Base-by-base conservation (phyloP, 2,329 filamentous ascomycete species). In the Ophiostoma quercus region DNA sequence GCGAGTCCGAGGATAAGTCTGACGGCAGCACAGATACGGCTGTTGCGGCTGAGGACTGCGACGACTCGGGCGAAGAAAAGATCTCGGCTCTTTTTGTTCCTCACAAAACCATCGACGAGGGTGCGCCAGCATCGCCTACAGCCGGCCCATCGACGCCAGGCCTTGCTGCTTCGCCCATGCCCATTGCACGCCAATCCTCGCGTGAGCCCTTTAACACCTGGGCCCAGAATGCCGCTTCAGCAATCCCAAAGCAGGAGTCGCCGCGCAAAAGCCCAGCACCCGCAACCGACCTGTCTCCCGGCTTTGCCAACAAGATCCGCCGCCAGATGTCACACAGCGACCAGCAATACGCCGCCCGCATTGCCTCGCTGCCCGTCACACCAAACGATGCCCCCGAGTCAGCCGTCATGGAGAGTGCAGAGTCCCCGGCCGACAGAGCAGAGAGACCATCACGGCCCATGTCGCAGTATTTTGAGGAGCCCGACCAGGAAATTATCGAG, bases 41-140 rank as follows among this genome's bases (percentile, higher is more conserved):
- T 67, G 79, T 80, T 67, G 78, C 76, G 66, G 77, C 78, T 67
- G 82, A 84, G 72, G 83, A 86, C 65, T 82, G 80, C 22, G 85
- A 87, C 57, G 85, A 87, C 70, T 93, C 90, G 16, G 90, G 91
- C 71, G 88, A 91, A 77, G 92, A 95, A 78, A 92, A 94, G 78
- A 93, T 95, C 72, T 92, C 90, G n/a, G 92, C 92, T 32, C 84
- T 93, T 57, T 95, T 95, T 77, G 84, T 93, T 66, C 92, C 92
- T 60, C 92, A 94, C 80, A 88, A 92, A 75, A 84, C 84, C 63
- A 78, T 83, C 57, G 82, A 83, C 67, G 77, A 80, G 67, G 77
- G 79, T 72, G 74, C 79, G 68, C 72, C 76, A 32, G 76, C 54
- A n/a, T 63, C 71, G 1, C 69, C 68, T 9, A 43, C 65, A 6